Evolutionary conservation across 2,329 filamentous ascomycete genomes (phyloP), one percentile per base, ranked within the genome.

Genomic region (Apiospora aurea): DNA sequence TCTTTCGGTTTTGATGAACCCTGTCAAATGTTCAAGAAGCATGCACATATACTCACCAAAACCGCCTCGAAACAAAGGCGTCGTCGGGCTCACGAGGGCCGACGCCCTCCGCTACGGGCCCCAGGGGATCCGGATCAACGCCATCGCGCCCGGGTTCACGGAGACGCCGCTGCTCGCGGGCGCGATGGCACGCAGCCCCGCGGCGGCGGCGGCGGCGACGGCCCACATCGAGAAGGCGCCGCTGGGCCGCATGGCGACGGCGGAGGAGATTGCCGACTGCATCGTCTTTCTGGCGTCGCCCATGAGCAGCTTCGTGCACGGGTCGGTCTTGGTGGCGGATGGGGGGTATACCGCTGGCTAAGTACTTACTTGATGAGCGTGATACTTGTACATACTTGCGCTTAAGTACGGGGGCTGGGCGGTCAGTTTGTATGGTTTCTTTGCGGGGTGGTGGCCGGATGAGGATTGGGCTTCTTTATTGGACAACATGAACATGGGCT

Each of bases 191-290:
- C 14, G 13, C 1, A 7, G 16, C 29, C 6, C 53, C 53, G 53
- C 5, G 16, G 14, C 5, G 29, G 29, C n/a, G n/a, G 47, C 67
- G 18, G 43, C 67, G 4, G 78, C 85, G 73, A 78, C 76, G 46
- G 75, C 71, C 1, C 85, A 87, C 69, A 79, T 87, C 26, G 78
- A 79, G 0, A 83, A 82, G 72, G 86, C 85, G 4, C 85, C 87
- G 0, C 74, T 89, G 67, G 79, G 82, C n/a, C 82, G 87, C 11
- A 77, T 88, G 44, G 86, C 82, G 0, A 77, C 79, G 26, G 81
- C 84, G 21, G 86, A 89, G 34, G 88, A 90, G 78, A 84, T 90
- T 74, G 87, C 86, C 0, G 87, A 90, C 74, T 80, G 82, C 46
- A 85, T 89, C 44, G 80, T 85, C 0, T 87, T 88, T 71, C 76